Percentiles rank a stretch among this genome's conserved stretches.
Evolutionary conservation across 805 yeast species (phyloP).

Genomic region (Starmerella khaoyaiensis): DNA sequence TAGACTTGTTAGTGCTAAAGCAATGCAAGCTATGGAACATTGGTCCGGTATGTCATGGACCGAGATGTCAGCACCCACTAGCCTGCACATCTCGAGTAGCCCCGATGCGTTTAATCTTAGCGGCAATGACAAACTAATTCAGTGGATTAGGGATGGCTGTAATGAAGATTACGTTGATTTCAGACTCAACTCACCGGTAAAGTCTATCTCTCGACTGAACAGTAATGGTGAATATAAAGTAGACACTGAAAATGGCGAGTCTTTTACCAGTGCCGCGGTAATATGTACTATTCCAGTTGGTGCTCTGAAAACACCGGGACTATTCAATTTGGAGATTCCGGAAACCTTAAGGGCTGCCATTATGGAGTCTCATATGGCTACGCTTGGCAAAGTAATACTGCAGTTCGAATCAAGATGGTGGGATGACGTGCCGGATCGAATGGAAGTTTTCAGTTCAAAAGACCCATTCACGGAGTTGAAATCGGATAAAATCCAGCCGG

Average conservation of each 20-base stretch:
- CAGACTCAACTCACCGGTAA: conserved; percentile 33
- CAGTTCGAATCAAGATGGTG: conserved; percentile 55
- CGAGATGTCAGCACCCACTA: conserved; percentile 49
- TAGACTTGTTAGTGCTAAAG: neutral
- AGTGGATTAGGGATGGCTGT: conserved; percentile 33
- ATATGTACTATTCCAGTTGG: conserved; percentile 70
- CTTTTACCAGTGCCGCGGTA: conserved; percentile 37
- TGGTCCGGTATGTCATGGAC: conserved; percentile 73
- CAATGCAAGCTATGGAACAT: conserved; percentile 38
- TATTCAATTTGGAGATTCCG: conserved; percentile 47
- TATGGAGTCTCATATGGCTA: conserved; percentile 43
- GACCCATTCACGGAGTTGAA: conserved; percentile 9
- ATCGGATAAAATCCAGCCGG: conserved; percentile 26
- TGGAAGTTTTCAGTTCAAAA: conserved; percentile 33
- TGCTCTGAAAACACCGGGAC: conserved; percentile 36
- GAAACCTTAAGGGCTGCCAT: conserved; percentile 30
- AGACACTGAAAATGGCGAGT: conserved; percentile 28
- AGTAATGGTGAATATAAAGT: conserved; percentile 13
- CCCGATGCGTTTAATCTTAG: conserved; percentile 54
- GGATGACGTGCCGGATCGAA: conserved; percentile 39
- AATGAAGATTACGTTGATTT: conserved; percentile 29
- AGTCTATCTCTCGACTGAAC: conserved; percentile 27
- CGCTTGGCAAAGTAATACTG: conserved; percentile 57
- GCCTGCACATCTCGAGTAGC: conserved; percentile 46
- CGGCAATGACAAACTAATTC: conserved; percentile 44